Conservation (phyloP, 305 asterid species). For the Fraxinus floribunda region DNA sequence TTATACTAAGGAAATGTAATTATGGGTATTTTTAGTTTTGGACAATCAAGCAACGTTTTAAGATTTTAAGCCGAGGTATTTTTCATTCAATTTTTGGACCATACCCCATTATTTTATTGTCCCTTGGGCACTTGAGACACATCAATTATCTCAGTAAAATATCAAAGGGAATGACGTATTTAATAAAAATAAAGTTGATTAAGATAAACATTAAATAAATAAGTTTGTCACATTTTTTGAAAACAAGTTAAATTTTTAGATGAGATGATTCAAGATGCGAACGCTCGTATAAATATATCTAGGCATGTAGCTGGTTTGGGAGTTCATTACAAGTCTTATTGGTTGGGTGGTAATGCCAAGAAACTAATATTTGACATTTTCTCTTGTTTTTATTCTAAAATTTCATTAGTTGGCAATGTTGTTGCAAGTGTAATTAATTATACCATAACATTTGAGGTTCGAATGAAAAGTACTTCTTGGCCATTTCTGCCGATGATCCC, state of each 20-base stretch:
- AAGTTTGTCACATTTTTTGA: background rate
- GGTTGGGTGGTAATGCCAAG: background rate
- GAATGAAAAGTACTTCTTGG: background rate
- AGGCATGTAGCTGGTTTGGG: background rate
- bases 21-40: background rate
- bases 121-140: background rate
- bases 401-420: conserved; percentile 8
- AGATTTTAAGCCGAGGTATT: background rate
- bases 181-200: background rate
- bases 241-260: background rate
- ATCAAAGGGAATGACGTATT: background rate
- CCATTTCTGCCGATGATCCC: conserved; percentile 29
- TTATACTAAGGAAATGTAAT: background rate
- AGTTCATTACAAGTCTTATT: background rate
- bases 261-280: background rate
- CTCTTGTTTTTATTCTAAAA: background rate
- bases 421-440: background rate
- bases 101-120: background rate
- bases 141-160: background rate
- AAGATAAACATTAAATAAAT: background rate
- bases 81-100: background rate
- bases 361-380: background rate
- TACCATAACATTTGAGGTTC: background rate
- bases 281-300: background rate
- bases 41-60: background rate